phyloP scores from a whole-genome alignment of 768 basidiomycete genomes.

The Phaffia australis region DNA sequence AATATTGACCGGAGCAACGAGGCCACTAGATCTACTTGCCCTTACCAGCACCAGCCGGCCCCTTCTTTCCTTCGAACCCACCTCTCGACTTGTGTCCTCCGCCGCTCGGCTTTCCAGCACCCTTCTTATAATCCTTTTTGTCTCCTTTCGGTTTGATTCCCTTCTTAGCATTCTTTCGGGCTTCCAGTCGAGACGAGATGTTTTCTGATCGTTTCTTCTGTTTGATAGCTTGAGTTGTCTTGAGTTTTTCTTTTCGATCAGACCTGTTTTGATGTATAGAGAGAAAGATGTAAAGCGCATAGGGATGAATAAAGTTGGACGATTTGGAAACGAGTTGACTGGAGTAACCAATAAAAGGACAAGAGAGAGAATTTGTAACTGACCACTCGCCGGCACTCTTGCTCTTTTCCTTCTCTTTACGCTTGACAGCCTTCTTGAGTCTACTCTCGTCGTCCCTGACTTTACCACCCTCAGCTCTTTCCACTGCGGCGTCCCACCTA shows the following conservation, averaged over 20 bases:
- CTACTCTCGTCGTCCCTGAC: constrained; percentile 72
- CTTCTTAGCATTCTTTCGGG: constrained; percentile 53
- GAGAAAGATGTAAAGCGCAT: neutral
- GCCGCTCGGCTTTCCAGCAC: neutral
- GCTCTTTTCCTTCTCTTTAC: constrained; percentile 77
- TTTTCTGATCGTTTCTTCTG: constrained; percentile 89
- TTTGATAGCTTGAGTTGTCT: constrained; percentile 64
- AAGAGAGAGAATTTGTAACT: constrained; percentile 32
- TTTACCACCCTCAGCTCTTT: constrained; percentile 79
- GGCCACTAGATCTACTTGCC: neutral
- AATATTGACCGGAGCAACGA: no score
- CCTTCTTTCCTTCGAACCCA: constrained; percentile 26
- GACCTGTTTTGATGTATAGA: constrained; percentile 47
- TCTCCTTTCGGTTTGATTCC: constrained; percentile 44
- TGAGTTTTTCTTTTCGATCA: constrained; percentile 68
- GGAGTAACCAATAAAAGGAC: neutral
- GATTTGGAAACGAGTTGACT: neutral
- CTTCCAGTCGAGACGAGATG: constrained; percentile 72
- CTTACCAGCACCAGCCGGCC: constrained; percentile 13
- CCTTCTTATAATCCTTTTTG: constrained; percentile 27
- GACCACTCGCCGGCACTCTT: constrained; percentile 81
- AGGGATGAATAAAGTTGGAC: neutral
- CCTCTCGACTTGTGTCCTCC: constrained; percentile 11
- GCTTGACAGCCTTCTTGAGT: constrained; percentile 85
- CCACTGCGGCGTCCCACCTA: constrained; percentile 80